Conservation (phyloP, 208 protist genomes). For the Tritrichomonas foetus region DNA sequence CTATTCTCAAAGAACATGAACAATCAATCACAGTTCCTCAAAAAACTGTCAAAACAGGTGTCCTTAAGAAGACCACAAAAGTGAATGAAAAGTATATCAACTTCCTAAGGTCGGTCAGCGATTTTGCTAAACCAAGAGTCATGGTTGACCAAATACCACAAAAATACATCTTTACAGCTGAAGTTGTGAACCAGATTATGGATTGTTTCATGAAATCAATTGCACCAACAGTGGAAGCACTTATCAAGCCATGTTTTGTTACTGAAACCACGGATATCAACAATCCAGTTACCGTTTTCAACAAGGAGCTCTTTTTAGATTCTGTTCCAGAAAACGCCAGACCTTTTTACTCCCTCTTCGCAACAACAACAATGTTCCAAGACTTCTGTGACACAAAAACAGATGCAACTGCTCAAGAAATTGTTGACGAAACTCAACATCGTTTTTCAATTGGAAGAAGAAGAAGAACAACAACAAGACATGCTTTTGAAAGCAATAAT, state of each 20-base stretch:
- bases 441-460: too few relatives aligned
- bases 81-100: neutral
- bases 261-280: neutral
- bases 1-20: neutral
- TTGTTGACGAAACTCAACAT: too few relatives aligned
- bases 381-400: neutral
- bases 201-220: neutral
- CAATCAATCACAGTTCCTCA: neutral
- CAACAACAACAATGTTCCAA: neutral
- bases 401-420: neutral
- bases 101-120: neutral
- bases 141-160: too few relatives aligned
- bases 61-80: neutral
- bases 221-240: neutral
- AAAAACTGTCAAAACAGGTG: neutral
- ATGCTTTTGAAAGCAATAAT: too few relatives aligned
- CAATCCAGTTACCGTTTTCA: neutral
- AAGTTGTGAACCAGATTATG: neutral
- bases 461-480: too few relatives aligned
- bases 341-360: neutral
- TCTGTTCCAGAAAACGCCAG: neutral
- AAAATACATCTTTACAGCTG: neutral
- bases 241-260: constrained; percentile 1
- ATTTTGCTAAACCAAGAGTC: neutral
- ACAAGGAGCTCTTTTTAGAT: neutral